These are phyloP conservation scores for Yamadazyma epiphylla DNA, from an alignment of 1,139 yeast genomes.

Conservation along the genomic window DNA sequence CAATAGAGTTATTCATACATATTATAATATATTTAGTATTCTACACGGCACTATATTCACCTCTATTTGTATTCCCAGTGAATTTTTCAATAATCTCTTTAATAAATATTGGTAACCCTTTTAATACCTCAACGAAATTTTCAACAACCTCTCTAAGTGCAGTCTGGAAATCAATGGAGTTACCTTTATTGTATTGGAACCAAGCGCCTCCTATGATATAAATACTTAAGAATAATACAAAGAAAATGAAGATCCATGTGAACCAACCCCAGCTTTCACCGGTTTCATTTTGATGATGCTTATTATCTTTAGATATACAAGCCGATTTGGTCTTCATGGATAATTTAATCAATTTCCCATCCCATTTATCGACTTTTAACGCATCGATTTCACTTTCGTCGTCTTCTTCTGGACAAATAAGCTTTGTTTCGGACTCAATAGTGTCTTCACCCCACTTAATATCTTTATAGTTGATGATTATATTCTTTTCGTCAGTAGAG, in stretches of 20 bases:
- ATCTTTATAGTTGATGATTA: constrained; percentile 46
- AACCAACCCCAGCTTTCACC: constrained; percentile 73
- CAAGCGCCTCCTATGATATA: constrained; percentile 81
- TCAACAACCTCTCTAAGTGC: constrained; percentile 73
- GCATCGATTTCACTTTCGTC: constrained; percentile 34
- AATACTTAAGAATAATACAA: constrained; percentile 63
- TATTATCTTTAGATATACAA: constrained; percentile 24
- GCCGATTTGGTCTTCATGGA: constrained; percentile 33
- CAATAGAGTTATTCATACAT: not conserved
- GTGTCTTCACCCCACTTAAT: constrained; percentile 69
- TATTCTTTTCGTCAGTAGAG: constrained; percentile 30
- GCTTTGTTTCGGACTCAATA: constrained; percentile 49
- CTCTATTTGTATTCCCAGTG: constrained; percentile 66
- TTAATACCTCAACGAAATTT: constrained; percentile 53
- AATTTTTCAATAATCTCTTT: constrained; percentile 68
- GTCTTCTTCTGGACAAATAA: constrained; percentile 46
- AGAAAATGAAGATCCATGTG: constrained; percentile 67
- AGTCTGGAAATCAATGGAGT: constrained; percentile 47
- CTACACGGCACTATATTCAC: constrained; percentile 89
- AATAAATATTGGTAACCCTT: constrained; percentile 68
- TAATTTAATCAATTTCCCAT: constrained; percentile 22
- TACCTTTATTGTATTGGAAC: constrained; percentile 58
- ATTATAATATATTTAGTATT: not conserved
- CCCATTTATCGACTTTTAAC: constrained; percentile 29
- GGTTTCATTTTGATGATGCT: constrained; percentile 21